These are phyloP conservation scores for Colletotrichum paranaense DNA, from an alignment of 2,329 filamentous ascomycete species.

Conservation along the genomic window DNA sequence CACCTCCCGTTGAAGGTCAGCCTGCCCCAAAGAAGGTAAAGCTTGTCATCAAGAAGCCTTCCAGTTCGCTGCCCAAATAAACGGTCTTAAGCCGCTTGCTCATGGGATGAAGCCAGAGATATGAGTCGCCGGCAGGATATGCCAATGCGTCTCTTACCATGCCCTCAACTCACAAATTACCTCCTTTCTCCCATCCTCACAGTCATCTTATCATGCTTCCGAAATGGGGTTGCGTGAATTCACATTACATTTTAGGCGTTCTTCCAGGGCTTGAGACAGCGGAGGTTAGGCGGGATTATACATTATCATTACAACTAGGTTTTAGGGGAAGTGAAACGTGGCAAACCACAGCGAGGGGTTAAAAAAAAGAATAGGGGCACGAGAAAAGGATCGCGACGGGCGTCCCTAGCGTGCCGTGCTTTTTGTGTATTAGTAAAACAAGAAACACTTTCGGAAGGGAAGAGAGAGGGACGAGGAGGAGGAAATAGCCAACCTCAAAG, in stretches of 20 bases:
- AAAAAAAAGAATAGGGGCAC: not conserved
- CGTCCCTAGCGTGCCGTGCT: not conserved
- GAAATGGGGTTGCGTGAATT: not conserved
- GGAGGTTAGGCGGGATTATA: not conserved
- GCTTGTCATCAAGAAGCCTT: slow-evolving; percentile 36
- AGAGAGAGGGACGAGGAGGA: not conserved
- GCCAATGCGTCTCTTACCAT: not conserved
- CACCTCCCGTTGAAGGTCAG: slow-evolving; percentile 23
- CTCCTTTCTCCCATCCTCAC: not conserved
- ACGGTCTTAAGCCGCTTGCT: not conserved
- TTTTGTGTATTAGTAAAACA: not conserved
- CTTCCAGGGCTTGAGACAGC: not conserved
- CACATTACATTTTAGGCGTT: not conserved
- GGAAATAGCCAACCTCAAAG: not conserved
- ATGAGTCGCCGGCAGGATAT: not conserved
- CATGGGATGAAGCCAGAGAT: not conserved
- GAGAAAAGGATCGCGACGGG: not conserved
- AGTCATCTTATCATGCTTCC: not conserved
- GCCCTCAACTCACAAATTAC: not conserved
- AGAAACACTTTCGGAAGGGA: not conserved
- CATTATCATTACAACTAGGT: not conserved
- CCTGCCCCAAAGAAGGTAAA: slow-evolving; percentile 35
- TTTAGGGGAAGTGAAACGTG: not conserved
- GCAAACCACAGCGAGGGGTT: not conserved
- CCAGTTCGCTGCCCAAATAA: slow-evolving; percentile 10